Conservation (phyloP, 2,329 filamentous ascomycete genomes). For the Monilinia vaccinii-corymbosi region DNA sequence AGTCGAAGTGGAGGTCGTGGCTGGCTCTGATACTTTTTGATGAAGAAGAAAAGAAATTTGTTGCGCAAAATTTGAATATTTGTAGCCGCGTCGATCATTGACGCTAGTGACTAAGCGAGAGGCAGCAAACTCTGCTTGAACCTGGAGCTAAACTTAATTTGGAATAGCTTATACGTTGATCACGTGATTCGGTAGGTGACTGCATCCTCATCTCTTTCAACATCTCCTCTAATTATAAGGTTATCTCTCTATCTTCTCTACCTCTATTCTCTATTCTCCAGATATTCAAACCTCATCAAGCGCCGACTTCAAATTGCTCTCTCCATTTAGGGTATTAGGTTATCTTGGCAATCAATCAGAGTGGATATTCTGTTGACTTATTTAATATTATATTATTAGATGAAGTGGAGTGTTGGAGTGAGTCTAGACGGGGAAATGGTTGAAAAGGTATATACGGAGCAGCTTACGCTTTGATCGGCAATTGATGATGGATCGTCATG, state of each 20-base stretch:
- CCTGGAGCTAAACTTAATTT: background rate
- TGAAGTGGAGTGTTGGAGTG: background rate
- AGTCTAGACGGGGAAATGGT: background rate
- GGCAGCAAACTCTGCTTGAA: background rate
- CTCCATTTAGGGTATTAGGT: background rate
- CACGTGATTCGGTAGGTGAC: background rate
- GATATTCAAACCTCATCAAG: background rate
- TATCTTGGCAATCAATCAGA: background rate
- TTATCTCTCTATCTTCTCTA: no score
- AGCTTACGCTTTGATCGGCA: background rate
- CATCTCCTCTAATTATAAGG: background rate
- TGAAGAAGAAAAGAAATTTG: constrained; percentile 31
- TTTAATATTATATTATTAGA: background rate
- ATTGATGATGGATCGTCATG: background rate
- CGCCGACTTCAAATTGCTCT: background rate
- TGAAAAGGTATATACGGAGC: background rate
- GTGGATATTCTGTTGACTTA: no score
- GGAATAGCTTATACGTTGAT: fast-evolving
- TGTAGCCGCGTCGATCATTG: background rate
- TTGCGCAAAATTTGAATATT: constrained; percentile 7
- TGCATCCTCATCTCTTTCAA: background rate
- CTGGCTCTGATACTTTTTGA: constrained; percentile 58
- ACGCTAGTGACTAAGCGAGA: constrained; percentile 8
- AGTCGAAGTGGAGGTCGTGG: constrained; percentile 58
- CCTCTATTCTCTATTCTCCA: no score